Evolutionary conservation across 2,329 filamentous ascomycete species (phyloP).

Genomic region (Alternaria brassicicola): DNA sequence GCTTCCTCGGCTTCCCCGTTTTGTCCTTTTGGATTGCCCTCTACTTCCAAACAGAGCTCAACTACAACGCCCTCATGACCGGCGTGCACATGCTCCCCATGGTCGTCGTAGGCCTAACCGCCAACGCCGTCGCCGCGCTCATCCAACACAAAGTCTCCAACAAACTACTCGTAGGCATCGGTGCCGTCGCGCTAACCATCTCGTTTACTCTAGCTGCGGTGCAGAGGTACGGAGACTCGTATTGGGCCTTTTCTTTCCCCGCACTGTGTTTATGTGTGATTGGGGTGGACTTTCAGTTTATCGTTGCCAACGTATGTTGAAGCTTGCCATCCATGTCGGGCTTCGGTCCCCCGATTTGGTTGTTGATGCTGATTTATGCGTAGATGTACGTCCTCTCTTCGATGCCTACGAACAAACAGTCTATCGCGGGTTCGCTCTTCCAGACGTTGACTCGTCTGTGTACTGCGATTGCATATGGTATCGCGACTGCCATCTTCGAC

Average conservation of each 20-base stretch:
- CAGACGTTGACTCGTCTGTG: slow-evolving; percentile 69
- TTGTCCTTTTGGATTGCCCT: slow-evolving; percentile 68
- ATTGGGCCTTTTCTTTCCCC: slow-evolving; percentile 71
- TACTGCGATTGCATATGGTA: slow-evolving; percentile 64
- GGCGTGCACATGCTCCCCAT: slow-evolving; percentile 70
- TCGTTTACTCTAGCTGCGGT: slow-evolving; percentile 63
- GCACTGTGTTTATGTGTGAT: slow-evolving; percentile 65
- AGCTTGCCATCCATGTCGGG: not conserved
- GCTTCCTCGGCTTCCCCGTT: slow-evolving; percentile 67
- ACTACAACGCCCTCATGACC: slow-evolving; percentile 62
- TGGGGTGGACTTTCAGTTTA: slow-evolving; percentile 73
- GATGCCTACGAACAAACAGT: slow-evolving; percentile 67
- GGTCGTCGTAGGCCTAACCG: slow-evolving; percentile 66
- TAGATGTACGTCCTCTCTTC: slow-evolving; percentile 73
- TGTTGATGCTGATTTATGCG: not conserved
- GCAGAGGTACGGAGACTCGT: slow-evolving; percentile 60
- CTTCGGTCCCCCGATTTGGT: not conserved
- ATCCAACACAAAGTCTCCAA: slow-evolving; percentile 70
- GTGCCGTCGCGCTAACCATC: slow-evolving; percentile 52
- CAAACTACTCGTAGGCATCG: slow-evolving; percentile 64
- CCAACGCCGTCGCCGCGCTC: slow-evolving; percentile 67
- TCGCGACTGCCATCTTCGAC: slow-evolving; percentile 67
- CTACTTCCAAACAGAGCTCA: slow-evolving; percentile 65
- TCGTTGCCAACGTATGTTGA: slow-evolving; percentile 66
- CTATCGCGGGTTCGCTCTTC: slow-evolving; percentile 70